Evolutionary conservation across 331 rosid species (phyloP).

Genomic region (Quercus tomentella): DNA sequence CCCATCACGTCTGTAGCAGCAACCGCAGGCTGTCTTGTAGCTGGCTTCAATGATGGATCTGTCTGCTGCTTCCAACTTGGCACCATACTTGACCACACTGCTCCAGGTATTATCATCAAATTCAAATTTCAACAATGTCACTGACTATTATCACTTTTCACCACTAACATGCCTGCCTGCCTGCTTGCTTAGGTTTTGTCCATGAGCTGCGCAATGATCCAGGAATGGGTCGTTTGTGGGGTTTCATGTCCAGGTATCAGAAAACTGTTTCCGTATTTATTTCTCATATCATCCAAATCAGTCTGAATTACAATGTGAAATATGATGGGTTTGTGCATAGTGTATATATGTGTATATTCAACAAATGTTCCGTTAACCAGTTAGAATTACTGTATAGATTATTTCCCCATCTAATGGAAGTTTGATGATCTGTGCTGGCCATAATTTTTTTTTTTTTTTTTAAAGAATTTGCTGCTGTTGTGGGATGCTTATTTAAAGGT

Average conservation of each 20-base stretch:
- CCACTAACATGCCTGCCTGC: not conserved
- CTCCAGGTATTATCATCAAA: slow-evolving; percentile 49
- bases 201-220: slow-evolving; percentile 82
- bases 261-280: too few species aligned
- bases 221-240: slow-evolving; percentile 85
- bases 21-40: slow-evolving; percentile 52
- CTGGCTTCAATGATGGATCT: slow-evolving; percentile 74
- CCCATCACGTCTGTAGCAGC: slow-evolving; percentile 58
- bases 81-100: slow-evolving; percentile 38
- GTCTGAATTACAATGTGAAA: not conserved
- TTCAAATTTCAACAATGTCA: not conserved
- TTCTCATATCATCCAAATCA: not conserved
- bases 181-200: slow-evolving; percentile 38
- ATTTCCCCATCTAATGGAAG: not conserved
- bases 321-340: not conserved
- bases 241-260: slow-evolving; percentile 72
- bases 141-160: not conserved
- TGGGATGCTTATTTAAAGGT: not conserved
- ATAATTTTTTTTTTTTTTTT: not conserved
- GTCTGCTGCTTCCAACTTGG: slow-evolving; percentile 74
- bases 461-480: not conserved
- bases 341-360: too few species aligned
- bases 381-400: not conserved
- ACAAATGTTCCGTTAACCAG: too few species aligned
- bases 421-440: not conserved